Evolutionary conservation across 140 eudicot genomes (phyloP), one percentile per base, ranked within the genome.

Genomic region (Ambrosia hybrid): DNA sequence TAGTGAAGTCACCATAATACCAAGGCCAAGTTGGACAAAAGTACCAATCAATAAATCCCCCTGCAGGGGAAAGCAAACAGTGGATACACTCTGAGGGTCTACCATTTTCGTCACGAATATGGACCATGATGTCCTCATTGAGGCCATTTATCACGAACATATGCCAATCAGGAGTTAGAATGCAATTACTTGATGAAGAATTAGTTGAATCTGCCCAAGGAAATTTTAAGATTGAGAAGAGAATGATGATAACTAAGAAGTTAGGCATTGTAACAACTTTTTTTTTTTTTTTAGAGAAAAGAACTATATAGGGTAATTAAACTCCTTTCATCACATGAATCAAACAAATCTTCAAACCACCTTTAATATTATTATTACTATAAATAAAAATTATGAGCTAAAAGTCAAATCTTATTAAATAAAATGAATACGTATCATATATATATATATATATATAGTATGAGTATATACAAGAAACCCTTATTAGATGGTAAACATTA

Each of bases 221-320:
- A 71, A 71, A 12, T 71, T 17, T 39, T 6, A 56, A 51, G 43
- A 43, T 7, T 43, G 21, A 58, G 9, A 57, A 57, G n/a, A 71
- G 66, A 57, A 61, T 2, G 45, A 41, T 3, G 21, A 71, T 39
- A 17, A 39, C 21, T 2, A 57, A 21, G 9, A 57, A 39, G 1
- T 3, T 4, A 57, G 14, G n/a, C 67, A 57, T 57, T 21, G n/a
- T 71, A 3, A 41, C 34, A 30, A 30, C 0, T 1, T 30, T 30
- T 30, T 30, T 21, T 21, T 21, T 30, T 30, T 30, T 30, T 30
- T 30, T 30, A 1, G 34, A 30, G 34, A 30, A 30, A 30, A 30
- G 34, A 30, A 30, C 34, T 30, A 30, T 30, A 30, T 30, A 30
- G 34, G 34, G 34, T 30, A 30, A 30, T 30, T 30, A 30, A 30